Evolutionary conservation across 2,329 filamentous ascomycete genomes (phyloP), one percentile per base, ranked within the genome.

Genomic region (Mollisia scopiformis): DNA sequence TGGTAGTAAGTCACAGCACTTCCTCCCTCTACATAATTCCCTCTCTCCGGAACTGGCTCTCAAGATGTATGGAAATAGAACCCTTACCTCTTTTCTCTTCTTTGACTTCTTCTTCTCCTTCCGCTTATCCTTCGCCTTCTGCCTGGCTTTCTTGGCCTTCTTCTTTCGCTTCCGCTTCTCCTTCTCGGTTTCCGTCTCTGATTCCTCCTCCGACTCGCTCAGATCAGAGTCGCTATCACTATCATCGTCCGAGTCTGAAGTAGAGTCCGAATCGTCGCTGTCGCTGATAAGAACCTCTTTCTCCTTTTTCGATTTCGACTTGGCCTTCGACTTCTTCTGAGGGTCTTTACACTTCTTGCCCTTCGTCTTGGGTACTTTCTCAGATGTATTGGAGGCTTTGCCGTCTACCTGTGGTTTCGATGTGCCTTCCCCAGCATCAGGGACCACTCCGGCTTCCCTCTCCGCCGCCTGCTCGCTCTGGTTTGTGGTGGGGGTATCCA

Each of bases 91-190:
- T 69, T 75, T 72, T 55, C 69, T 74, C 7, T 74, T 66, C 59
- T 75, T 43, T 11, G 11, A 13, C 31, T 8, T 35, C 8, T 7
- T n/a, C 37, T 41, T 76, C 46, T 72, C 69, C 69, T 76, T 80
- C 43, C 74, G 75, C 69, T 77, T 79, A 3, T 69, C 64, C 64
- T 78, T 79, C 54, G 68, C 68, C 65, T 74, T 74, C 7, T 70
- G 69, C 43, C 28, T 71, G 14, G 66, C 61, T 55, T 67, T 70
- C 60, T 75, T 76, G 10, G 71, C 71, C 67, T 75, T 78, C 57
- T 62, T 69, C 59, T 71, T 72, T 55, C 74, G 68, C 54, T 72
- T 72, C 57, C 62, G 62, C 63, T 71, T 72, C 52, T 76, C 73
- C 63, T 70, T 73, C 59, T 72, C 69, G 58, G 71, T 66, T 50